A percentile compares a stretch with the other conserved stretches of the same genome.
Conservation (phyloP, 805 yeast genomes). For the Yarrowia sp. region DNA sequence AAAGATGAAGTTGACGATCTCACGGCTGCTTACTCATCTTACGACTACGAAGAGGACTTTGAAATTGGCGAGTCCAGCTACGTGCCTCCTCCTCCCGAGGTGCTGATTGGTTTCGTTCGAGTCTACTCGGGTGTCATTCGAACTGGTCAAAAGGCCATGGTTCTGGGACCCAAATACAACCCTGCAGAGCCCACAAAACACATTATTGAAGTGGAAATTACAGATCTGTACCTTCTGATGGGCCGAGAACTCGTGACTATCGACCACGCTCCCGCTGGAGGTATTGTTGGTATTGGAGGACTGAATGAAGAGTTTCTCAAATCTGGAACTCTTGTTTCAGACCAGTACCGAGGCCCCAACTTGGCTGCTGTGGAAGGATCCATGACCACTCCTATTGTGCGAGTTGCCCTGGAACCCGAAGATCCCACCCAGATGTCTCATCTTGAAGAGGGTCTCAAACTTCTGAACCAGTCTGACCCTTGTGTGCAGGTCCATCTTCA, state of each 20-base stretch:
- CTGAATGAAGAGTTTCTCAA: conserved; percentile 81
- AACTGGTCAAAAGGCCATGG: conserved; percentile 75
- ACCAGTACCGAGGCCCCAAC: conserved; percentile 67
- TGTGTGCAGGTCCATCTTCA: conserved; percentile 86
- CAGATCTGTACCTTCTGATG: conserved; percentile 82
- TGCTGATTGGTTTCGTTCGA: conserved; percentile 85
- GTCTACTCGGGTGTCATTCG: conserved; percentile 83
- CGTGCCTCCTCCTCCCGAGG: conserved; percentile 55
- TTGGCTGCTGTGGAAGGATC: conserved; percentile 72
- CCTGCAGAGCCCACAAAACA: conserved; percentile 67
- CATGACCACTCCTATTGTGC: conserved; percentile 74
- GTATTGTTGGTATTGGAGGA: conserved; percentile 93
- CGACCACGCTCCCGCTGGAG: conserved; percentile 88
- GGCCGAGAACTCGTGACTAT: conserved; percentile 86
- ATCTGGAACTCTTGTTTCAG: conserved; percentile 79
- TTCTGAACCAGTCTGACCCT: conserved; percentile 89
- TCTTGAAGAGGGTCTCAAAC: conserved; percentile 76
- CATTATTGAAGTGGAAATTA: conserved; percentile 62
- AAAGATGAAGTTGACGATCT: conserved; percentile 51
- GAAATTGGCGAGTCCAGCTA: conserved; percentile 53
- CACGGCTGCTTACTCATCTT: conserved; percentile 54
- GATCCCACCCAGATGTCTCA: conserved; percentile 80
- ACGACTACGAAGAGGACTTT: conserved; percentile 59
- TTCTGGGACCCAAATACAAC: conserved; percentile 87
- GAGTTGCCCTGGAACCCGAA: conserved; percentile 94